Percentiles rank a stretch among this genome's conserved stretches.
Conservation (phyloP, 805 yeast genomes). For the Debaryomyces hansenii region DNA sequence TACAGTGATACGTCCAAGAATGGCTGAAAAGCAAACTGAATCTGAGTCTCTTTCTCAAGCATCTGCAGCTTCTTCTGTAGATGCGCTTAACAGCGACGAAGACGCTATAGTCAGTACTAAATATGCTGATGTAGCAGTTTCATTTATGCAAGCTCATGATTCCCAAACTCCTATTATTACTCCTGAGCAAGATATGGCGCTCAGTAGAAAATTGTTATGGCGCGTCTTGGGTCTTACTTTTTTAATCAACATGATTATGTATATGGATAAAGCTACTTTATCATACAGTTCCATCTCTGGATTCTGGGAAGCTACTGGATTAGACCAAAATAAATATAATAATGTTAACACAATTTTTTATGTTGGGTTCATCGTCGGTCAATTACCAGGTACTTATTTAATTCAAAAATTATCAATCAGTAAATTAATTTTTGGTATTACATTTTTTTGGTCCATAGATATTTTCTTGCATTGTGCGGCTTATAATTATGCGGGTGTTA, state of each 20-base stretch:
- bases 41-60: too few species aligned
- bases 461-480: constrained; percentile 50
- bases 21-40: too few species aligned
- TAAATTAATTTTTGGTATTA: constrained; percentile 33
- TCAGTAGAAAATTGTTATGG: constrained; percentile 26
- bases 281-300: constrained; percentile 51
- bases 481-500: constrained; percentile 44
- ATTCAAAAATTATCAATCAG: constrained; percentile 44
- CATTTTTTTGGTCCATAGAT: constrained; percentile 45
- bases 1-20: too few species aligned
- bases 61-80: too few species aligned
- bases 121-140: constrained; percentile 42
- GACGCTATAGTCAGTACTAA: constrained; percentile 1
- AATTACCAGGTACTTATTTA: constrained; percentile 41
- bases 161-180: constrained; percentile 37
- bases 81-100: not conserved
- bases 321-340: constrained; percentile 44
- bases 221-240: not conserved
- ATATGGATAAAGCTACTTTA: constrained; percentile 51
- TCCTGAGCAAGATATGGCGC: constrained; percentile 39
- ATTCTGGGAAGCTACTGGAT: constrained; percentile 45
- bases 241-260: too few species aligned
- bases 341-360: constrained; percentile 54
- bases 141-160: constrained; percentile 35
- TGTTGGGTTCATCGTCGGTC: constrained; percentile 51